phyloP scores from a whole-genome alignment of 257 asterid species.

The Salvia rosmarinus region DNA sequence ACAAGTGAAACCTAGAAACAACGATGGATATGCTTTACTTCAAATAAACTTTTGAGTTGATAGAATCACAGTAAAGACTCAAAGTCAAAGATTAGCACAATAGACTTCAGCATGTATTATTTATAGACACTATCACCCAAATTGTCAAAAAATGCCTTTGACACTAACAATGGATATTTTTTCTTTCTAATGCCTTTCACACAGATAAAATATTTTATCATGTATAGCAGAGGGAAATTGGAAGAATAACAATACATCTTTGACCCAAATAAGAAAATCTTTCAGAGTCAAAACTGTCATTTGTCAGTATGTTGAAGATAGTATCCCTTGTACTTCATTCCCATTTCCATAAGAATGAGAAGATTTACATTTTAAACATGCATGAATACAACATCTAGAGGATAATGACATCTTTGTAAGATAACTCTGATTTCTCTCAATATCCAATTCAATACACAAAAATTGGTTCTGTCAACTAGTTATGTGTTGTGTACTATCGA shows the following conservation, averaged over 20 bases:
- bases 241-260: not conserved
- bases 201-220: not conserved
- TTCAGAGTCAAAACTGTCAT: not conserved
- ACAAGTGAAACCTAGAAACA: constrained; percentile 8
- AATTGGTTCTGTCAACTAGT: too few relatives aligned
- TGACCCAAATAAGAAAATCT: not conserved
- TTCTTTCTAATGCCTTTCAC: not conserved
- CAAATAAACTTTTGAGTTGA: not conserved
- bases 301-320: not conserved
- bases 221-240: not conserved
- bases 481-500: not conserved
- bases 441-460: not conserved
- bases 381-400: not conserved
- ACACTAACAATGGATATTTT: not conserved
- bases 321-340: not conserved
- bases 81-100: not conserved
- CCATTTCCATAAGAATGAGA: not conserved
- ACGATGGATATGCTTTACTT: not conserved
- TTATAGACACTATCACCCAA: not conserved
- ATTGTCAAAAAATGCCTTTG: not conserved
- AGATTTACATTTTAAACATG: not conserved
- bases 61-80: not conserved
- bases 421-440: not conserved
- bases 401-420: not conserved
- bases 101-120: not conserved